A percentile compares a stretch with the other conserved stretches of the same genome.
phyloP scores from a whole-genome alignment of 225 moss, liverwort and hornwort genomes.

The Sphagnum tenellum region DNA sequence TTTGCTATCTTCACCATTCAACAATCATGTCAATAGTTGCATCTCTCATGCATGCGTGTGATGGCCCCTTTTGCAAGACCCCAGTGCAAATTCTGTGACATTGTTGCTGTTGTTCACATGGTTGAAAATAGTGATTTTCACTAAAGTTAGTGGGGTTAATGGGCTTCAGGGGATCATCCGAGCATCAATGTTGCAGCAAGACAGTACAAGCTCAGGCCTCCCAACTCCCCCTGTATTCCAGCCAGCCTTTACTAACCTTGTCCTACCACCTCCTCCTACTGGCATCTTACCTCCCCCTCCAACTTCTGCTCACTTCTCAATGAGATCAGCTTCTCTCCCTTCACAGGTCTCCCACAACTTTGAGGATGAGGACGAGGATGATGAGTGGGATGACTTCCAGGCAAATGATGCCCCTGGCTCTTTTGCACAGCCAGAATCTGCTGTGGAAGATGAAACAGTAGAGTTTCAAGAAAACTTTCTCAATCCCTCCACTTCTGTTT shows the following conservation, averaged over 20 bases:
- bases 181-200: conserved; percentile 78
- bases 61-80: neutral
- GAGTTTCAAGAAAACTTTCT: conserved; percentile 24
- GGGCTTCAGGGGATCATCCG: conserved; percentile 60
- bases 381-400: conserved; percentile 96
- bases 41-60: no score
- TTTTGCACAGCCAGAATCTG: conserved; percentile 20
- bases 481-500: conserved; percentile 19
- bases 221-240: conserved; percentile 26
- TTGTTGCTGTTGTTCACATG: no score
- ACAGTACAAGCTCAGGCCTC: conserved; percentile 25
- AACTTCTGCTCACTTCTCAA: conserved; percentile 34
- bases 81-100: no score
- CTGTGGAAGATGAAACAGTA: conserved; percentile 10
- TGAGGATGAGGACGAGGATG: conserved; percentile 43
- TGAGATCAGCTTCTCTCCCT: conserved; percentile 28
- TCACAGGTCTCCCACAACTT: conserved; percentile 41
- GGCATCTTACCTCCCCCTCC: conserved; percentile 65
- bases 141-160: no score
- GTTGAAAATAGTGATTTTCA: no score
- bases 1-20: neutral
- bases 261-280: conserved; percentile 30
- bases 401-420: conserved; percentile 32
- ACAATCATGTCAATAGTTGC: neutral
- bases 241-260: conserved; percentile 31